Base-by-base conservation (phyloP, 306 rosid genomes). In the Quercus aquifolioides region DNA sequence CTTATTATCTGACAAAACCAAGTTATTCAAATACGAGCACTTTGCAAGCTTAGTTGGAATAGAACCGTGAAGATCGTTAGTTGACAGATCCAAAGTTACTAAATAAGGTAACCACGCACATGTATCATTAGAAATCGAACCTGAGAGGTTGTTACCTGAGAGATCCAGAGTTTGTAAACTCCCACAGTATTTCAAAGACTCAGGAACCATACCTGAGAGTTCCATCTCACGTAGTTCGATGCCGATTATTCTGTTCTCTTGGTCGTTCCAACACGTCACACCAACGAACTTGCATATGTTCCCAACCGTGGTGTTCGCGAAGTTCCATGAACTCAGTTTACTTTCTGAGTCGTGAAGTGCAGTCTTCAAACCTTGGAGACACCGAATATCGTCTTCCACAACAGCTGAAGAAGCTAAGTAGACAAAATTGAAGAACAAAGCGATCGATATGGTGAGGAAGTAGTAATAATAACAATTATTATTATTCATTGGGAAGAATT, bases 91-190 rank as follows among this genome's bases (percentile, higher is more conserved):
- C 67, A 95, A 55, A 1, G 43, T 54, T 6, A 90, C 94, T 83
- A 95, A 54, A 81, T 60, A 95, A 0, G 90, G 92, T 83, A 93
- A 77, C 99, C 99, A 95, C 11, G 9, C 2, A 71, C 99, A 95
- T 69, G 88, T 81, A 80, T 85, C 87, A 2, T 75, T 4, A 3
- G 99, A 94, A 46, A 95, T 95, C 84, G 43, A 1, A 19, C 87
- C 91, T 0, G 87, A 65, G 14, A 95, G 51, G 1, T 71, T 57
- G 77, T 95, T 95, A 0, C 87, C 83, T 3, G 86, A 90, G 26
- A 95, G 97, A 90, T 92, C 90, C 82, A 95, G 77, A 28, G 1
- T 88, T 78, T 88, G 92, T 18, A 95, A 26, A 69, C 80, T 95
- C 19, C 72, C 73, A 41, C 99, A 95, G 81, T 82, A 89, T 76